phyloP scores from a whole-genome alignment of 257 asterid genomes.

The Solanum appendiculatum region DNA sequence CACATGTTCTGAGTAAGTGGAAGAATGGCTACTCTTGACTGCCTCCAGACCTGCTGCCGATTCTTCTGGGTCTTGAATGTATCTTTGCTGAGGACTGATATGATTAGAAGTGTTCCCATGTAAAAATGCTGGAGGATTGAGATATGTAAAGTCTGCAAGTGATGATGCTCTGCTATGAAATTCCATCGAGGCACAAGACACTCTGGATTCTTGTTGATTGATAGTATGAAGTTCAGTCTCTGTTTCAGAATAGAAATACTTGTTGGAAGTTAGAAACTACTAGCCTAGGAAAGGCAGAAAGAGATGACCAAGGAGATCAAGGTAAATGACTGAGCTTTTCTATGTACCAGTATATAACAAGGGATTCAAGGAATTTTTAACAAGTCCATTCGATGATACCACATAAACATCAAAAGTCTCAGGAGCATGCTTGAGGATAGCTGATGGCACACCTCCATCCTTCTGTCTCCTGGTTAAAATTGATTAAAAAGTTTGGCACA shows the following conservation, averaged over 20 bases:
- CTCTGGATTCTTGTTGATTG: constrained; percentile 10
- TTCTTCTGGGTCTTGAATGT: constrained; percentile 20
- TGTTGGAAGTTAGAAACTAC: neutral
- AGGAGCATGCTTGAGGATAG: constrained; percentile 59
- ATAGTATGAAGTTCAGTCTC: constrained; percentile 16
- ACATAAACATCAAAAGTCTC: constrained; percentile 45
- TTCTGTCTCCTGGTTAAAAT: constrained; percentile 33
- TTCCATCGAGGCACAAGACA: constrained; percentile 28
- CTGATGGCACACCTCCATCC: constrained; percentile 52
- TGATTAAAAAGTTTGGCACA: neutral
- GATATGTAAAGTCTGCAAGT: constrained; percentile 16
- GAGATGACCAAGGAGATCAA: neutral
- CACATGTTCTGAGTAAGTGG: constrained; percentile 41
- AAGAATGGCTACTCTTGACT: constrained; percentile 17
- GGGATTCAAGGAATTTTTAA: neutral
- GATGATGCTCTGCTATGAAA: constrained; percentile 9
- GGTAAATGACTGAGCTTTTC: neutral
- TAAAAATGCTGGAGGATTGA: constrained; percentile 18
- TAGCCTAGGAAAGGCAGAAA: neutral
- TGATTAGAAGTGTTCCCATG: constrained; percentile 8
- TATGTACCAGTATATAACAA: neutral
- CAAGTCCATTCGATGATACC: constrained; percentile 37
- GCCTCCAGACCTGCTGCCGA: constrained; percentile 7
- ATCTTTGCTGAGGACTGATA: constrained; percentile 7
- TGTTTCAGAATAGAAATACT: constrained; percentile 20